Percentiles rank a stretch among this genome's conserved stretches.
These are phyloP conservation scores for Backusella australiensis DNA, from an alignment of 192 early-diverging fungal species.

Conservation along the genomic window DNA sequence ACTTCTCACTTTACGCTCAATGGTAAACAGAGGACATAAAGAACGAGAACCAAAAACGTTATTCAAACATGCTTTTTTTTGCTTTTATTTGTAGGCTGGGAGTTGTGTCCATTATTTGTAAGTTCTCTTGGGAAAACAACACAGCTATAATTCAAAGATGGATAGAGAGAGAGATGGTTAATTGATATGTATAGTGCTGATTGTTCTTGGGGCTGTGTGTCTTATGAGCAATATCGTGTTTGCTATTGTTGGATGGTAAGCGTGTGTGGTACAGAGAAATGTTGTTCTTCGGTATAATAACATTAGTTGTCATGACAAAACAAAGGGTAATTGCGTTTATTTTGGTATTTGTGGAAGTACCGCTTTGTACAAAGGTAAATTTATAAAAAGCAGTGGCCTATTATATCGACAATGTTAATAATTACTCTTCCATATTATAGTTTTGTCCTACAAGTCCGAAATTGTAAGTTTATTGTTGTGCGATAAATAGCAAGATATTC, in stretches of 20 bases:
- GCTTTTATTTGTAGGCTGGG: slow-evolving; percentile 10
- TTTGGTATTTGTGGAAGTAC: slow-evolving; percentile 32
- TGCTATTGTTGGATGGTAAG: slow-evolving; percentile 31
- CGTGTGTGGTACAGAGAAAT: too few relatives aligned
- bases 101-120: slow-evolving; percentile 24
- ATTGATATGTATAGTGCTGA: slow-evolving; percentile 9
- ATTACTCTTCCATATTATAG: slow-evolving; percentile 1
- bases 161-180: neutral
- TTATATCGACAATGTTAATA: neutral
- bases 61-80: neutral
- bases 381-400: neutral
- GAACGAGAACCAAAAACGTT: neutral
- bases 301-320: too few relatives aligned
- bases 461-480: slow-evolving; percentile 24
- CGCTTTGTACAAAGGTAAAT: slow-evolving; percentile 29
- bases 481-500: neutral
- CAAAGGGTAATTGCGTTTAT: slow-evolving; percentile 25
- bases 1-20: slow-evolving; percentile 31
- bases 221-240: slow-evolving; percentile 15
- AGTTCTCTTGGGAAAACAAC: neutral
- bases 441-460: slow-evolving; percentile 30
- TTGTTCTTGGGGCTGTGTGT: slow-evolving; percentile 14
- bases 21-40: slow-evolving; percentile 9
- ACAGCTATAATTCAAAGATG: too few relatives aligned
- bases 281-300: too few relatives aligned